Evolutionary conservation across 2,329 filamentous ascomycete genomes (phyloP).

Genomic region (Lithohypha guttulata): DNA sequence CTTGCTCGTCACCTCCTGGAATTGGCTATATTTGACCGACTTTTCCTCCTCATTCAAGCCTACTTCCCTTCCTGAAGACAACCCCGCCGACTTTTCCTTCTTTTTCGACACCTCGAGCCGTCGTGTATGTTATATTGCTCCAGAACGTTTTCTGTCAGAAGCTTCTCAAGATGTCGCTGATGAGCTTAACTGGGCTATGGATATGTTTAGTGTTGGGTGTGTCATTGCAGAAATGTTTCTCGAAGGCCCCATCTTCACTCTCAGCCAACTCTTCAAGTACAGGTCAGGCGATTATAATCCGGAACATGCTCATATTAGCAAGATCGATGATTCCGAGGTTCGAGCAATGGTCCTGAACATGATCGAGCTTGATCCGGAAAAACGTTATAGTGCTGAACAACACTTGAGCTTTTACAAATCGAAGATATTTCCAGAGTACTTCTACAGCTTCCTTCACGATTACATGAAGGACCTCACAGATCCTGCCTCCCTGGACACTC

Average conservation of each 20-base stretch:
- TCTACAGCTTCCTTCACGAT: constrained; percentile 93
- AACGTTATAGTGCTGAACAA: constrained; percentile 84
- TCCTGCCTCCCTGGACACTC: constrained; percentile 65
- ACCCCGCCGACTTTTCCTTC: constrained; percentile 93
- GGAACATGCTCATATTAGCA: constrained; percentile 64
- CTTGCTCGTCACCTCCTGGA: constrained; percentile 93
- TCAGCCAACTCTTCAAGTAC: constrained; percentile 93
- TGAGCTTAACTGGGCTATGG: constrained; percentile 84
- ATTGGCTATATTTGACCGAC: constrained; percentile 97
- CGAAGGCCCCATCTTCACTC: constrained; percentile 91
- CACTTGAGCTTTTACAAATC: constrained; percentile 85
- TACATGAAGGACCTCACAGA: constrained; percentile 96
- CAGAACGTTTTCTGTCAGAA: constrained; percentile 74
- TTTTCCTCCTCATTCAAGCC: constrained; percentile 95
- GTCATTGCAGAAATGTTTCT: constrained; percentile 95
- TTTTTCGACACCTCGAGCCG: constrained; percentile 91
- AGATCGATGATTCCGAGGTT: constrained; percentile 78
- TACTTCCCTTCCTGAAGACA: constrained; percentile 85
- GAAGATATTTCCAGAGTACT: constrained; percentile 91
- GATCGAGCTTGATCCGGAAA: constrained; percentile 89
- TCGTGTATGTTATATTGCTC: constrained; percentile 87
- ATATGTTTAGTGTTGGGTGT: constrained; percentile 93
- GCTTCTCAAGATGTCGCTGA: constrained; percentile 54
- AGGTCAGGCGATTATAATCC: constrained; percentile 87
- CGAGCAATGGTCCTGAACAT: constrained; percentile 86